Base-by-base conservation (phyloP, 2,329 filamentous ascomycete genomes). In the Penicillium sp. region DNA sequence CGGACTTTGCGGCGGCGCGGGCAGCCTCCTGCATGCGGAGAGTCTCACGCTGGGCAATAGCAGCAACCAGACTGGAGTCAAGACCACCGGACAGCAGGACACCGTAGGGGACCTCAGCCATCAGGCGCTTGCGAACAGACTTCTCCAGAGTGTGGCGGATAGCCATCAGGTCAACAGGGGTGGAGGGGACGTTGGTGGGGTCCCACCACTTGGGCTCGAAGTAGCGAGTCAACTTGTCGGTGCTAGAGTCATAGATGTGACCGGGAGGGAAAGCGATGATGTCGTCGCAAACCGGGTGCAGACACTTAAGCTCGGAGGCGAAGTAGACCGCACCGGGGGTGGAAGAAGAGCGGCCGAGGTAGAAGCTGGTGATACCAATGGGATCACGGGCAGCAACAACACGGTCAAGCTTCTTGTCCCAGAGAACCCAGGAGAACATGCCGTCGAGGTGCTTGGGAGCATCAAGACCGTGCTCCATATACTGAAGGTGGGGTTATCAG, bases 381-480 rank as follows among this genome's bases (percentile, higher is more conserved):
- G 94, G 94, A 75, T 99, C 94, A 73, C 94, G 88, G 53, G 94
- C 94, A 55, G 94, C 94, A 70, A 99, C 86, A 60, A 92, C 89
- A 65, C 94, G 89, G 81, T 99, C 89, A 75, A 92, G 86, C 65
- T 85, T 88, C 84, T 96, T 96, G 81, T 99, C 94, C 78, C 96
- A 96, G 51, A 99, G 85, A 54, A 99, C 92, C 80, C 95, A 99
- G 15, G 93, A 97, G 84, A 99, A 99, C 94, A 99, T 99, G 80
- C 94, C 94, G 75, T 99, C 94, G 65, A 99, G 86, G 77, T 91
- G 82, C 77, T 93, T 94, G 59, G 94, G 92, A 55, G 93, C 91
- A 70, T 97, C 92, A 66, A 95, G 82, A 69, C 87, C 94, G 83
- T 95, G 85, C 77, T 97, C 87, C 79, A 92, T 84, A 75, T 99